Evolutionary conservation across 2,329 filamentous ascomycete species (phyloP).

Genomic region (Chalaropsis thielavioides): DNA sequence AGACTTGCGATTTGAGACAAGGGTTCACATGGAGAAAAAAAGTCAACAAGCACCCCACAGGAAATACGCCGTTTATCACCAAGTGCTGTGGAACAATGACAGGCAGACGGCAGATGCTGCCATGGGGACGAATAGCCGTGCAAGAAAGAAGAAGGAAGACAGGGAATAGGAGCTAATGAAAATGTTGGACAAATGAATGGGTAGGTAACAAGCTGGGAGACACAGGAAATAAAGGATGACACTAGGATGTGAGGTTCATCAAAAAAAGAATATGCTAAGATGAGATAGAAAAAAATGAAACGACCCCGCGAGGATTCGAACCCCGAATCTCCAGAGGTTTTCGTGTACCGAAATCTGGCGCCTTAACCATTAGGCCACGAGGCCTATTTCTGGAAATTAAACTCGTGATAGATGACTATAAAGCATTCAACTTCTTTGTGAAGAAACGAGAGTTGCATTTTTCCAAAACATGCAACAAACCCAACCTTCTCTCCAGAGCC

Average conservation of each 20-base stretch:
- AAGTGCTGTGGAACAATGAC: neutral
- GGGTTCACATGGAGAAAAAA: neutral
- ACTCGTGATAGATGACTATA: neutral
- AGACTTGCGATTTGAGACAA: too few species aligned
- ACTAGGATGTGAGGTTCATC: too few species aligned
- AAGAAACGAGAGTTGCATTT: too few species aligned
- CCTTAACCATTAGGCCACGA: slow-evolving; percentile 19
- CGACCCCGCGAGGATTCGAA: slow-evolving; percentile 18
- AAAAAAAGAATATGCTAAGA: neutral
- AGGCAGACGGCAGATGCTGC: too few species aligned
- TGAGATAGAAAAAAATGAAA: neutral
- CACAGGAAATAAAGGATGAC: too few species aligned
- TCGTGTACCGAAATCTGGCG: slow-evolving; percentile 17
- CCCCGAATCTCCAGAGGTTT: slow-evolving; percentile 17
- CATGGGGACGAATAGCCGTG: neutral
- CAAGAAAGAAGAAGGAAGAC: neutral
- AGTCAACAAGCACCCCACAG: neutral
- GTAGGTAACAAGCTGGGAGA: too few species aligned
- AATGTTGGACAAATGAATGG: too few species aligned
- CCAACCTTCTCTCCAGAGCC: too few species aligned
- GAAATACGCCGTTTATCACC: neutral
- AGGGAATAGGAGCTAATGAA: too few species aligned
- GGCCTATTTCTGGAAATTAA: slow-evolving; percentile 7
- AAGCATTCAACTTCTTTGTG: neutral
- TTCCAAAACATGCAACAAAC: neutral